Evolutionary conservation across 2,329 filamentous ascomycete species (phyloP), one percentile per base, ranked within the genome.

Genomic region (Sarocladium kiliense): DNA sequence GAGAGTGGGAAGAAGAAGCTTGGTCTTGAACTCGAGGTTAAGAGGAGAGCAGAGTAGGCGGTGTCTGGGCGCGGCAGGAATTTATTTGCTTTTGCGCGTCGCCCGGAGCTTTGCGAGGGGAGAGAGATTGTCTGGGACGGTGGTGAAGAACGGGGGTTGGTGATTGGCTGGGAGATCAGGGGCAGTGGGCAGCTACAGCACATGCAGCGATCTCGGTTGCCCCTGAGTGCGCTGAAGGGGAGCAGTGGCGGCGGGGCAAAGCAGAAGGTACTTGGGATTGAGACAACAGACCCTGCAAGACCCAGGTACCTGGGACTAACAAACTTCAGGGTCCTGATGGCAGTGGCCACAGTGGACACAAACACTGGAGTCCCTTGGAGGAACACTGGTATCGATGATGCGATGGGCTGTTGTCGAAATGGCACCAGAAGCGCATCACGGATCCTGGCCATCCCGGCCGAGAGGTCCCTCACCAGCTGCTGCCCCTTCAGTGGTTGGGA

Each of bases 361-460:
- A 41, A 18, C 42, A 45, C 42, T 45, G 42, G 14, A 16, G 5
- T 41, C 37, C 18, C 37, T 6, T 7, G 37, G 18, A 16, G 5
- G 7, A 19, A 5, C 37, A 9, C 18, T 19, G 37, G 14, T 6
- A 25, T 23, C 27, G 27, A 21, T 23, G 19, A 49, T n/a, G 44
- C 26, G 47, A 21, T 51, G 47, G 47, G 27, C 26, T 51, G 47
- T 51, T 51, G 47, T 34, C 25, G 21, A 51, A 34, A 36, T 51
- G 47, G 30, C 30, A 36, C 47, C 47, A 51, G 47, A 51, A 51
- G 30, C 47, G 16, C 27, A 51, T 51, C 47, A 51, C 47, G 30
- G 47, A 51, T 34, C 27, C 27, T 18, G 18, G 18, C 30, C 16
- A 36, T 21, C 30, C 30, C 30, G 47, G 47, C n/a, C 47, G 47